Evolutionary conservation across 2,329 filamentous ascomycete genomes (phyloP).

Genomic region (Paraphoma chrysanthemicola): DNA sequence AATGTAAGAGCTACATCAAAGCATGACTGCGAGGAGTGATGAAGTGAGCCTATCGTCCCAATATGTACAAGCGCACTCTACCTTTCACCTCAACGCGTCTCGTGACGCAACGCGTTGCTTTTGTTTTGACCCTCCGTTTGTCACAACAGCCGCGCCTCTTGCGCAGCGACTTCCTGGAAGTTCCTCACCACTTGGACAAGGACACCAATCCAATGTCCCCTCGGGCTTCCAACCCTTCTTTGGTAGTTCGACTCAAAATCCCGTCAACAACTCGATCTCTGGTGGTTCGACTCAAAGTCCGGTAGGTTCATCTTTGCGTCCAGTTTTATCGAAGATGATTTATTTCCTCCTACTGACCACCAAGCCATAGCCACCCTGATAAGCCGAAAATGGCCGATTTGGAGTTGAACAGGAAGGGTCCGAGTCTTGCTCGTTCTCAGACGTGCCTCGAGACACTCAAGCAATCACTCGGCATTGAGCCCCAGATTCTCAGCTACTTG

Average conservation of each 20-base stretch:
- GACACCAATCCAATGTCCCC: neutral
- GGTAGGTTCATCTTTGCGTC: neutral
- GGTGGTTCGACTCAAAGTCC: neutral
- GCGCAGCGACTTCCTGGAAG: neutral
- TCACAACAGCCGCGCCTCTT: neutral
- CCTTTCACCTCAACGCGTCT: neutral
- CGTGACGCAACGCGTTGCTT: neutral
- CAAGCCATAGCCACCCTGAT: neutral
- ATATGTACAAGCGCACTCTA: no score
- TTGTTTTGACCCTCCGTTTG: slow-evolving; percentile 1
- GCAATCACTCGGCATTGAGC: neutral
- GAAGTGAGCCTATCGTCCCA: no score
- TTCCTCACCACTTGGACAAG: neutral
- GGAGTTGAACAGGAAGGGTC: neutral
- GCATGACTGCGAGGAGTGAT: no score
- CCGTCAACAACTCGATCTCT: neutral
- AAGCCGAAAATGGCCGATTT: neutral
- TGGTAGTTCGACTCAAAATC: neutral
- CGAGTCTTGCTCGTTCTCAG: neutral
- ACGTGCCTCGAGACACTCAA: neutral
- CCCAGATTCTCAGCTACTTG: neutral
- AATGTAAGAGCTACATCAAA: no score
- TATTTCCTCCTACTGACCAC: neutral
- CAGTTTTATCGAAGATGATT: neutral
- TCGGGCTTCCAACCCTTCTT: neutral